Percentiles rank a stretch among this genome's conserved stretches.
Conservation (phyloP, 1,139 yeast species). For the Blastobotrys ciferrii region DNA sequence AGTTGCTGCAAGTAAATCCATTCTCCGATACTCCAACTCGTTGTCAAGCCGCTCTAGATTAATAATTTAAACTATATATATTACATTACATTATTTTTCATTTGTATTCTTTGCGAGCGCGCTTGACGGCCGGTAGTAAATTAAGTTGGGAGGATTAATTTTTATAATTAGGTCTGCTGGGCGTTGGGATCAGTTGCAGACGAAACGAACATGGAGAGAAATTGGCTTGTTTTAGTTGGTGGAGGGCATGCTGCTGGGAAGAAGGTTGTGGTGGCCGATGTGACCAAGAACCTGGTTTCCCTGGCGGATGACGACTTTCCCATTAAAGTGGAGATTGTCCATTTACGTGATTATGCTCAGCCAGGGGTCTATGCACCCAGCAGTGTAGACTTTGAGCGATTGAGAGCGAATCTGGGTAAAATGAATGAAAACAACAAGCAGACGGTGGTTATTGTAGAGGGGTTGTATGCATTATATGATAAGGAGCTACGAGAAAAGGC, state of each 20-base stretch:
- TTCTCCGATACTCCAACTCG: no score
- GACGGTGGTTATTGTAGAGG: conserved; percentile 60
- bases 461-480: conserved; percentile 77
- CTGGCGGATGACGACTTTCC: conserved; percentile 18
- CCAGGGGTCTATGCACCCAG: conserved; percentile 27
- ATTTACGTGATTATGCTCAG: conserved; percentile 33
- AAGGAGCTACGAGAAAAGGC: conserved; percentile 56
- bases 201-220: neutral
- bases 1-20: no score
- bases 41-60: no score
- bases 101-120: no score
- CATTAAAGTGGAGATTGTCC: conserved; percentile 23
- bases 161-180: no score
- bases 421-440: conserved; percentile 11
- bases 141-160: no score
- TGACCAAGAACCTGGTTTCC: conserved; percentile 21
- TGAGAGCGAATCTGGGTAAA: conserved; percentile 31
- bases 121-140: no score
- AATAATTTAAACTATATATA: no score
- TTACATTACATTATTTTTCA: no score
- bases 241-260: conserved; percentile 80
- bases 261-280: conserved; percentile 32
- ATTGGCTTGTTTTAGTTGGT: conserved; percentile 55
- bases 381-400: conserved; percentile 41
- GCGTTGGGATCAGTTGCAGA: neutral